Conservation (phyloP, 768 basidiomycete genomes). For the Flagelloscypha sp. region DNA sequence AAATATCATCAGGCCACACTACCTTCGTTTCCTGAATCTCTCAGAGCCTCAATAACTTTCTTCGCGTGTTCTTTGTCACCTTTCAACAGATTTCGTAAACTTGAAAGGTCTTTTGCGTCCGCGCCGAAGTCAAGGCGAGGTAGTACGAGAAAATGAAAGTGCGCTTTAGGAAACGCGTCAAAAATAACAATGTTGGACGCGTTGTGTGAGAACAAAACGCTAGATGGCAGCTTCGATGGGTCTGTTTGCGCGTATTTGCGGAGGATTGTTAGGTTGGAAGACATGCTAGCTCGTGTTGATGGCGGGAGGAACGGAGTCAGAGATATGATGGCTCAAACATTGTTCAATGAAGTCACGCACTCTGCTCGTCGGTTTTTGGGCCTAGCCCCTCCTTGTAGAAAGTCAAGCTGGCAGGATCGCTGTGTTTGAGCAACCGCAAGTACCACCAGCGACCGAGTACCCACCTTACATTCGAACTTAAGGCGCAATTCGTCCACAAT, state of each 20-base stretch:
- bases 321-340: constrained; percentile 1
- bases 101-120: constrained; percentile 33
- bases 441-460: no score
- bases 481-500: no score
- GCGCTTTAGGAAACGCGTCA: constrained; percentile 75
- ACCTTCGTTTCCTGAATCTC: constrained; percentile 48
- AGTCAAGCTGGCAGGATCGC: no score
- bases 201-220: constrained; percentile 51
- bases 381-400: no score
- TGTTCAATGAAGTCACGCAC: not conserved
- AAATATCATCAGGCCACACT: no score
- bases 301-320: constrained; percentile 1
- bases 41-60: constrained; percentile 42
- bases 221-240: constrained; percentile 46
- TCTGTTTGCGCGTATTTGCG: constrained; percentile 51
- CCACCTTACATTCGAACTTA: no score
- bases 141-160: constrained; percentile 84
- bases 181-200: constrained; percentile 54
- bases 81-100: constrained; percentile 48
- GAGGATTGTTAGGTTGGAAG: constrained; percentile 43
- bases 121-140: constrained; percentile 42
- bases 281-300: constrained; percentile 3
- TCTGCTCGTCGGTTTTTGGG: no score
- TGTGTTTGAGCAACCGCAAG: no score
- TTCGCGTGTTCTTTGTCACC: constrained; percentile 47